Conservation (phyloP, 2,329 filamentous ascomycete genomes). For the Magnaporthiopsis poae region DNA sequence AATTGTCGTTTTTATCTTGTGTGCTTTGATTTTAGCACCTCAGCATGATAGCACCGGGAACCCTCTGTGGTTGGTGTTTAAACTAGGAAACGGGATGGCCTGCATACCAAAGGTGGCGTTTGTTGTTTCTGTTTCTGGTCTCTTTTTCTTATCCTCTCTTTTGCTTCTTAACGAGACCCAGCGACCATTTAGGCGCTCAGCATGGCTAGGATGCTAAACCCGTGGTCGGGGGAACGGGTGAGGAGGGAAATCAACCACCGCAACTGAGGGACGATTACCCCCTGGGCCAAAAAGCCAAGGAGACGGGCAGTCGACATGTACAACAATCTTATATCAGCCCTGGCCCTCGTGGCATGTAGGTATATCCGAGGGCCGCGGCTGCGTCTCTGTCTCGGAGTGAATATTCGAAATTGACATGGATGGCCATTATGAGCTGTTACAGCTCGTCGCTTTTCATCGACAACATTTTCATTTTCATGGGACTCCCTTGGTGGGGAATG, state of each 20-base stretch:
- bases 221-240: not conserved
- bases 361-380: not conserved
- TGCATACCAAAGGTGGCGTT: slow-evolving; percentile 2
- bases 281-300: not conserved
- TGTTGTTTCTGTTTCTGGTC: not conserved
- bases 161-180: not conserved
- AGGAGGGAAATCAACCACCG: not conserved
- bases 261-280: not conserved
- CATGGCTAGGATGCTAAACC: not conserved
- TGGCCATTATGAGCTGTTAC: not conserved
- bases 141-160: not conserved
- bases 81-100: not conserved
- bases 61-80: not conserved
- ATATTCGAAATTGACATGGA: not conserved
- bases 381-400: not conserved
- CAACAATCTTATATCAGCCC: not conserved
- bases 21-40: not conserved
- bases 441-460: no score
- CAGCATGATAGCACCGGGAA: not conserved
- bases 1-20: not conserved
- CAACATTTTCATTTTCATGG: no score
- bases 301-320: not conserved
- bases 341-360: not conserved
- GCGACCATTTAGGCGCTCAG: not conserved
- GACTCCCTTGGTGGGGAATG: not conserved